Base-by-base conservation (phyloP, 805 yeast species). In the Nakazawaea holstii region DNA sequence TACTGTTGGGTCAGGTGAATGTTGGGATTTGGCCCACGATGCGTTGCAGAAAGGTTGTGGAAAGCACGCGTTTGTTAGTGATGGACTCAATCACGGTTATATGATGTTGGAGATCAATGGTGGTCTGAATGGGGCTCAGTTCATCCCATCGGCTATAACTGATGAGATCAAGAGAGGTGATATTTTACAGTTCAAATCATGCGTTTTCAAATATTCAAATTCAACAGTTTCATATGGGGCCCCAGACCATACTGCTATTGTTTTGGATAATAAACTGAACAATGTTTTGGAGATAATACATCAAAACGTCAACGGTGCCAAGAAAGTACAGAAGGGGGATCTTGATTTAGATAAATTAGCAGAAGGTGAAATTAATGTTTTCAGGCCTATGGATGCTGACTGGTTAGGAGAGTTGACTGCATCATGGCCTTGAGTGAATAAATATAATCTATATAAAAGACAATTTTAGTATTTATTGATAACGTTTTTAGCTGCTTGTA, bases 21-120 rank as follows among this genome's bases (percentile, higher is more conserved):
- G 84, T 53, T 79, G 83, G 83, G 79, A 79, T 31, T 67, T 79
- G 49, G 84, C 82, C 0, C 73, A 68, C 45, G 76, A 76, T 42
- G 81, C 83, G 0, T 61, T 79, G 37, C 58, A 64, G 42, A 72
- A 74, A 49, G 79, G 79, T 0, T 77, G 83, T 56, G 83, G 83
- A 0, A 74, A 70, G 28, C 78, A 76, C 55, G 82, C 84, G 0
- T 77, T 78, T 59, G 73, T 76, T 2, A 72, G 79, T 13, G 62
- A 68, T 13, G 76, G 75, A 14, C 55, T 59, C 11, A 66, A 60
- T 20, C 83, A 79, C 53, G 84, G 84, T 35, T 48, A 48, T 33
- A 15, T 39, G 32, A 37, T 43, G 29, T n/a, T 39, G 29, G n/a
- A 9, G 24, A 13, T 43, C 8, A 28, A 17, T 24, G 46, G 39